These are phyloP conservation scores for Candolleomyces aberdarensis DNA, from an alignment of 768 basidiomycete species.

Conservation along the genomic window DNA sequence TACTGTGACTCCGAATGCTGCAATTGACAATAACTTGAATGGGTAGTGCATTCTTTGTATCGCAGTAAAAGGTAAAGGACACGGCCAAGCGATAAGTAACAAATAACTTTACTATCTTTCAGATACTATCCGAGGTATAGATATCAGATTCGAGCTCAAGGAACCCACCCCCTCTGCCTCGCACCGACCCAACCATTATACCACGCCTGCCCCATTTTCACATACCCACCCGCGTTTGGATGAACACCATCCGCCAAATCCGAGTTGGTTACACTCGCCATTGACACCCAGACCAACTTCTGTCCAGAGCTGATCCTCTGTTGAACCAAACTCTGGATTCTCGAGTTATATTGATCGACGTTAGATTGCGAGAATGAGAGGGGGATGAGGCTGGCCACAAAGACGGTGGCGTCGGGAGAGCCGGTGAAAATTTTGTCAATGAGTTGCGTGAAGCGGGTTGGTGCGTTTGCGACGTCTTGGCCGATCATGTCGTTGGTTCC, in stretches of 20 bases:
- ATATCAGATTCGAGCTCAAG: too few relatives aligned
- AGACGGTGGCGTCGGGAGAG: slow-evolving; percentile 8
- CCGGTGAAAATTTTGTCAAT: slow-evolving; percentile 11
- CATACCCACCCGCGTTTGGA: slow-evolving; percentile 5
- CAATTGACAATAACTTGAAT: too few relatives aligned
- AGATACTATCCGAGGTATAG: too few relatives aligned
- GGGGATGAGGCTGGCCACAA: slow-evolving; percentile 5
- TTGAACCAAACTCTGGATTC: neutral
- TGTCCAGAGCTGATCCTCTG: neutral
- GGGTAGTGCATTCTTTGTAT: too few relatives aligned
- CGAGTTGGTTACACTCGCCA: neutral
- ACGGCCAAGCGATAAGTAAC: too few relatives aligned
- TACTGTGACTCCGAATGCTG: too few relatives aligned
- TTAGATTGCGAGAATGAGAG: slow-evolving; percentile 5
- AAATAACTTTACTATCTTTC: too few relatives aligned
- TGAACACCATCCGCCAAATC: slow-evolving; percentile 10
- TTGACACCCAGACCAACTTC: slow-evolving; percentile 6
- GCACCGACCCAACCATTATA: slow-evolving; percentile 8
- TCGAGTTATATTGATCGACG: slow-evolving; percentile 3
- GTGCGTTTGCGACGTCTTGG: slow-evolving; percentile 4
- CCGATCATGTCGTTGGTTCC: slow-evolving; percentile 10
- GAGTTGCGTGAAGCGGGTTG: slow-evolving; percentile 6
- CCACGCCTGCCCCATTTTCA: slow-evolving; percentile 8
- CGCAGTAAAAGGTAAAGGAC: too few relatives aligned
- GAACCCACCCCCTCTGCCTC: slow-evolving; percentile 5